Evolutionary conservation across 345 rosid species (phyloP).

Genomic region (Excoecaria agallocha): DNA sequence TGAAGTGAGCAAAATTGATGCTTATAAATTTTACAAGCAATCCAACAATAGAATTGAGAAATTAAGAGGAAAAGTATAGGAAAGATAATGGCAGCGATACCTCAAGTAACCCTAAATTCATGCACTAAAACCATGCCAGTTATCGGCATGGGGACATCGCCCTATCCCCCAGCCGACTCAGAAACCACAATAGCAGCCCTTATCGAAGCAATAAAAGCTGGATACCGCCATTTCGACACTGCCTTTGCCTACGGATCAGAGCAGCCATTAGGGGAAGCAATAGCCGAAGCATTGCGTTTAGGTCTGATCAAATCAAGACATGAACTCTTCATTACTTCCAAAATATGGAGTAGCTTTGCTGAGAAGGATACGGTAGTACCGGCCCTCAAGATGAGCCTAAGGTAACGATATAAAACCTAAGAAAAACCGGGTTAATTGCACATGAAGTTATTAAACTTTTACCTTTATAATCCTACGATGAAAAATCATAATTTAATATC

Average conservation of each 20-base stretch:
- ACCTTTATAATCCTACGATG: too few species aligned
- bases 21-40: too few species aligned
- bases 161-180: background rate
- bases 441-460: too few species aligned
- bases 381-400: conserved; percentile 15
- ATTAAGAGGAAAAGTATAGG: background rate
- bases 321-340: conserved; percentile 61
- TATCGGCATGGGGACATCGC: background rate
- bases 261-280: conserved; percentile 52
- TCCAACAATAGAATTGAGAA: too few species aligned
- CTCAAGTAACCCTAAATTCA: background rate
- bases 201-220: conserved; percentile 40
- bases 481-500: too few species aligned
- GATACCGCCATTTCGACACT: conserved; percentile 76
- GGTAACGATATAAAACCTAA: background rate
- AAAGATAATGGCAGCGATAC: background rate
- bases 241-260: conserved; percentile 52
- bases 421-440: too few species aligned
- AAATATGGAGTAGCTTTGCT: conserved; percentile 53
- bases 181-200: background rate
- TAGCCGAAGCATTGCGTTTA: conserved; percentile 41
- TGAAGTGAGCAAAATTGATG: too few species aligned
- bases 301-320: conserved; percentile 43
- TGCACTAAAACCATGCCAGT: background rate
- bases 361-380: conserved; percentile 53